phyloP scores from a whole-genome alignment of 441 rosid genomes.

The Gossypium schwendimanii region DNA sequence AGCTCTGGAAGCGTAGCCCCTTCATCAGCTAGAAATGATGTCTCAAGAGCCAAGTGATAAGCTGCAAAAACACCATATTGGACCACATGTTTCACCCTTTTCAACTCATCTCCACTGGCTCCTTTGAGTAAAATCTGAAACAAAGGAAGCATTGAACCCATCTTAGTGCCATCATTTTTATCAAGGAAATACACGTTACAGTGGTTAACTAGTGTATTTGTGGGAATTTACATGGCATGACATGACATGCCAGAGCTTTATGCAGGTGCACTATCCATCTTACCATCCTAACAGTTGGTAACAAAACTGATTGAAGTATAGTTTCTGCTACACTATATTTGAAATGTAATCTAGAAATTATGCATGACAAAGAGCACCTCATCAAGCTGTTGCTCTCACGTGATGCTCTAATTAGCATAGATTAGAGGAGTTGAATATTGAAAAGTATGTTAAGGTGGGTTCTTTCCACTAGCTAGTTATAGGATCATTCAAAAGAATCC shows the following conservation, averaged over 20 bases:
- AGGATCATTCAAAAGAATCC: not conserved
- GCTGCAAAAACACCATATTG: conserved; percentile 82
- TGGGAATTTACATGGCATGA: conserved; percentile 1
- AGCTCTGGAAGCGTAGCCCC: conserved; percentile 71
- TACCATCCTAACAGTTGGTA: not conserved
- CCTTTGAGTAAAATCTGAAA: conserved; percentile 69
- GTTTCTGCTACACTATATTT: conserved; percentile 11
- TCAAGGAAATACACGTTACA: not conserved
- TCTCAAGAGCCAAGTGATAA: conserved; percentile 74
- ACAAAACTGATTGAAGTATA: conserved; percentile 1
- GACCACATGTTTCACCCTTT: conserved; percentile 68
- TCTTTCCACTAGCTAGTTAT: not conserved
- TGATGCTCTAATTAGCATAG: not conserved
- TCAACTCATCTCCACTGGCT: conserved; percentile 59
- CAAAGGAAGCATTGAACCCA: conserved; percentile 10
- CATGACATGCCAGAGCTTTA: not conserved
- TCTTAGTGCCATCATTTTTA: not conserved
- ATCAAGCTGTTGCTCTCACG: not conserved
- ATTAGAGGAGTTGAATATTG: not conserved
- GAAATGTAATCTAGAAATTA: conserved; percentile 5
- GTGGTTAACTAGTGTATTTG: not conserved
- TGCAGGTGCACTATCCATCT: not conserved
- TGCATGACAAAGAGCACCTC: conserved; percentile 5
- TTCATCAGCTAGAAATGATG: conserved; percentile 75
- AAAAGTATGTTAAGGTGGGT: not conserved